These are phyloP conservation scores for Colletotrichum phormii DNA, from an alignment of 2,329 filamentous ascomycete genomes.

Conservation along the genomic window DNA sequence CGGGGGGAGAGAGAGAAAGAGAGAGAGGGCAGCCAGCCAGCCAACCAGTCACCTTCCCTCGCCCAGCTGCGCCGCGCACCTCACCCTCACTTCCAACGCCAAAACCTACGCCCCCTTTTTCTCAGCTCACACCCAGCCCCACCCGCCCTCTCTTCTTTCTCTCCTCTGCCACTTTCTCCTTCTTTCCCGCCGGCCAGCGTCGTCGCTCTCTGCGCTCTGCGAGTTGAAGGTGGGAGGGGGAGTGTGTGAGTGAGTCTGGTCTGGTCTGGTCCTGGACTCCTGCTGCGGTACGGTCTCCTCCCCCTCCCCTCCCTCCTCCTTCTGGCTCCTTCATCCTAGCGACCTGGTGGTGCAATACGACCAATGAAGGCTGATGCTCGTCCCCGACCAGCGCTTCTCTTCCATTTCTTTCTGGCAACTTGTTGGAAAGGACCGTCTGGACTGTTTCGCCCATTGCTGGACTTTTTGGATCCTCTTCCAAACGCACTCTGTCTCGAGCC, in stretches of 20 bases:
- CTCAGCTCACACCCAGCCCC: conserved; percentile 22
- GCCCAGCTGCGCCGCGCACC: neutral
- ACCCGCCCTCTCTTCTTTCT: conserved; percentile 18
- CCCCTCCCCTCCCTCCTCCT: conserved; percentile 32
- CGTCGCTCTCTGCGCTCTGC: conserved; percentile 1
- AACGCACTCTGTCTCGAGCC: conserved; percentile 32
- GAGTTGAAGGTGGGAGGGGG: conserved; percentile 17
- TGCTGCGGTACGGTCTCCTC: neutral
- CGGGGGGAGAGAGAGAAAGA: neutral
- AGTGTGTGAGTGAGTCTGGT: conserved; percentile 8
- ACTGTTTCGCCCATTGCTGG: conserved; percentile 32
- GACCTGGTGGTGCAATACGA: conserved; percentile 14
- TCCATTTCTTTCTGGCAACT: conserved; percentile 15
- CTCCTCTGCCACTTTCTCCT: conserved; percentile 18
- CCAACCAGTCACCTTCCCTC: neutral
- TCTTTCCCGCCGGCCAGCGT: neutral
- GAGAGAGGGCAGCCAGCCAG: neutral
- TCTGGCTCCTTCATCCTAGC: conserved; percentile 33
- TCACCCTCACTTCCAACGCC: neutral
- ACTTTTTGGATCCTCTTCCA: conserved; percentile 24
- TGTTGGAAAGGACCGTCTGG: conserved; percentile 31
- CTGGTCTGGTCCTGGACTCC: too few species aligned
- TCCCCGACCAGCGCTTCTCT: conserved; percentile 34
- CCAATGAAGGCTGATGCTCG: conserved; percentile 31
- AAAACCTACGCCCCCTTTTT: conserved; percentile 12